Evolutionary conservation across 257 asterid species (phyloP).

Genomic region (Eucommia ulmoides): DNA sequence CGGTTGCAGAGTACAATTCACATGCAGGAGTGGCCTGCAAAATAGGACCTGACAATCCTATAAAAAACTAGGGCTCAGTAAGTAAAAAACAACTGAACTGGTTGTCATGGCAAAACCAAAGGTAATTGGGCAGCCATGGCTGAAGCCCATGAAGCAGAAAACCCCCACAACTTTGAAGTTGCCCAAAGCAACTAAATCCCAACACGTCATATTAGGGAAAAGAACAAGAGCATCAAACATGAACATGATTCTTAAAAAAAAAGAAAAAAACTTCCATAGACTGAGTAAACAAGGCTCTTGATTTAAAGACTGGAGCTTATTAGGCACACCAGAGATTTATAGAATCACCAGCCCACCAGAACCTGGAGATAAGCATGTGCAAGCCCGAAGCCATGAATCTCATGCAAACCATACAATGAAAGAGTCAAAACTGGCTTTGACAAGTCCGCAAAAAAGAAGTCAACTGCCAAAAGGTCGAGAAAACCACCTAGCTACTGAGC

Average conservation of each 20-base stretch:
- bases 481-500: slow-evolving; percentile 42
- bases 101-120: slow-evolving; percentile 27
- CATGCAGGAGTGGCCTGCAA: not conserved
- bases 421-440: slow-evolving; percentile 32
- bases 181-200: slow-evolving; percentile 10
- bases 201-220: not conserved
- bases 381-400: slow-evolving; percentile 32
- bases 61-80: not conserved
- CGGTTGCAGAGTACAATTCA: not conserved
- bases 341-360: slow-evolving; percentile 11
- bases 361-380: slow-evolving; percentile 19
- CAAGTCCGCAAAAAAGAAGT: slow-evolving; percentile 47
- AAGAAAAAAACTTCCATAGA: too few species aligned
- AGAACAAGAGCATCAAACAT: not conserved
- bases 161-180: slow-evolving; percentile 14
- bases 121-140: slow-evolving; percentile 22
- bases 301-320: not conserved
- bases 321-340: slow-evolving; percentile 1
- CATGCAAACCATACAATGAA: slow-evolving; percentile 21
- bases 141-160: slow-evolving; percentile 24
- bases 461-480: slow-evolving; percentile 27
- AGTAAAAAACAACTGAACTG: not conserved
- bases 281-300: too few species aligned
- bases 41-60: not conserved
- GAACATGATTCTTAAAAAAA: not conserved